phyloP scores from a whole-genome alignment of 495 filamentous ascomycete species.

The Apiosordaria backusii region DNA sequence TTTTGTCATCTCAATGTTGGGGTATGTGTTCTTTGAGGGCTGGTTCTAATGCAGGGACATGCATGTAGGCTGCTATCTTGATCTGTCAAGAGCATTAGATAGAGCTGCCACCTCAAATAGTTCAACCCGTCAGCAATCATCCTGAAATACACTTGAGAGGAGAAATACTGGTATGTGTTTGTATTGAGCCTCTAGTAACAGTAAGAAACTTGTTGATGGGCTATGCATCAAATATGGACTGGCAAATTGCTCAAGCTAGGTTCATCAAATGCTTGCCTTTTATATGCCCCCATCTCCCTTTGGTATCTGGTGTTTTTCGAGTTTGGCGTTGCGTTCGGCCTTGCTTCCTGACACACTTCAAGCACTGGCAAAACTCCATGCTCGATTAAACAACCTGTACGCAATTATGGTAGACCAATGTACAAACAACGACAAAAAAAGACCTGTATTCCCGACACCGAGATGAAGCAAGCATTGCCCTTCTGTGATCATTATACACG shows the following conservation, averaged over 20 bases:
- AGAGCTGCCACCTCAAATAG: too few species aligned
- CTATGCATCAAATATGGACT: neutral
- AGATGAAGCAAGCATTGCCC: slow-evolving; percentile 21
- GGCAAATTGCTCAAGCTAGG: neutral
- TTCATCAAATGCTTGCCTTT: neutral
- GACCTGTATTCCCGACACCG: slow-evolving; percentile 23
- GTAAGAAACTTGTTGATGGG: neutral
- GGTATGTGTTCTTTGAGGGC: too few species aligned
- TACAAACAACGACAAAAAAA: slow-evolving; percentile 29
- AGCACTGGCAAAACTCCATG: slow-evolving; percentile 24
- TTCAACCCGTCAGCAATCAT: too few species aligned
- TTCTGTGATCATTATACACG: slow-evolving; percentile 26
- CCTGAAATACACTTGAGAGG: too few species aligned
- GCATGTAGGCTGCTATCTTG: too few species aligned
- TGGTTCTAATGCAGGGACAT: too few species aligned
- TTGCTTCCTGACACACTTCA: neutral
- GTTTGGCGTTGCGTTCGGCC: neutral
- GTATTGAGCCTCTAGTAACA: too few species aligned
- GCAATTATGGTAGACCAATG: slow-evolving; percentile 29
- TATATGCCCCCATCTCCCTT: neutral
- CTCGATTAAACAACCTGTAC: slow-evolving; percentile 29
- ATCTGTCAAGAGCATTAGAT: too few species aligned
- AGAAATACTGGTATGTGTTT: too few species aligned
- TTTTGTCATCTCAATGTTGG: too few species aligned
- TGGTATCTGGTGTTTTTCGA: neutral